Percentiles rank a stretch among this genome's conserved stretches.
These are phyloP conservation scores for Bolboschoenus planiculmis DNA, from an alignment of 176 grass and related monocot genomes.

Conservation along the genomic window DNA sequence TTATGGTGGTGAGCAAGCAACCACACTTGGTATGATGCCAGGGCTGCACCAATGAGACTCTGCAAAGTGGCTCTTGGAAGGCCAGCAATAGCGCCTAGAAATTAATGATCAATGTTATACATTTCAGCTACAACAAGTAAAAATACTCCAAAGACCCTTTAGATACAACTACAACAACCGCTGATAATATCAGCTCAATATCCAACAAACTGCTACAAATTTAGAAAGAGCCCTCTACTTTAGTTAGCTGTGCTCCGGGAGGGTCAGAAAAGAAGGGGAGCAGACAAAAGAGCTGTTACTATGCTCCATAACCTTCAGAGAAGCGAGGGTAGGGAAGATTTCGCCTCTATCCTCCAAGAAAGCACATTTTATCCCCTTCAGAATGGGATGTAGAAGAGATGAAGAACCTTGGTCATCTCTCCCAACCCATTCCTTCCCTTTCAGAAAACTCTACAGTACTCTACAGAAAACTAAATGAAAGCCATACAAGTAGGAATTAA, in stretches of 20 bases:
- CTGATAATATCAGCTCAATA: background rate
- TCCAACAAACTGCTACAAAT: background rate
- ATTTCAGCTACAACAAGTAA: background rate
- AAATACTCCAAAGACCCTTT: background rate
- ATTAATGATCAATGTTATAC: background rate
- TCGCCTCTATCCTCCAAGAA: background rate
- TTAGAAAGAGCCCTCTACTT: background rate
- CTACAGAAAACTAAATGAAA: background rate
- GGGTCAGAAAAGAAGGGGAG: no score
- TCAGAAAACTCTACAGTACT: background rate
- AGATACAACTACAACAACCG: background rate
- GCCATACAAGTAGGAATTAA: background rate
- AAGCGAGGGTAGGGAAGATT: background rate
- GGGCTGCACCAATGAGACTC: slow-evolving; percentile 65
- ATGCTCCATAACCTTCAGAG: background rate
- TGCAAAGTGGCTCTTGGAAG: slow-evolving; percentile 70
- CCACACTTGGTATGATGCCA: slow-evolving; percentile 53
- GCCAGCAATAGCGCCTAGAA: slow-evolving; percentile 34
- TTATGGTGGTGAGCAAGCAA: slow-evolving; percentile 13
- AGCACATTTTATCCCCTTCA: background rate
- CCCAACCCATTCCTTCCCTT: background rate
- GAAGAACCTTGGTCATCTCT: background rate
- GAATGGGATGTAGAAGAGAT: background rate
- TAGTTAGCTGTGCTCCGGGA: background rate
- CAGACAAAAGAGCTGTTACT: background rate